Conservation (phyloP, 257 asterid species). For the Capsicum baccatum region DNA sequence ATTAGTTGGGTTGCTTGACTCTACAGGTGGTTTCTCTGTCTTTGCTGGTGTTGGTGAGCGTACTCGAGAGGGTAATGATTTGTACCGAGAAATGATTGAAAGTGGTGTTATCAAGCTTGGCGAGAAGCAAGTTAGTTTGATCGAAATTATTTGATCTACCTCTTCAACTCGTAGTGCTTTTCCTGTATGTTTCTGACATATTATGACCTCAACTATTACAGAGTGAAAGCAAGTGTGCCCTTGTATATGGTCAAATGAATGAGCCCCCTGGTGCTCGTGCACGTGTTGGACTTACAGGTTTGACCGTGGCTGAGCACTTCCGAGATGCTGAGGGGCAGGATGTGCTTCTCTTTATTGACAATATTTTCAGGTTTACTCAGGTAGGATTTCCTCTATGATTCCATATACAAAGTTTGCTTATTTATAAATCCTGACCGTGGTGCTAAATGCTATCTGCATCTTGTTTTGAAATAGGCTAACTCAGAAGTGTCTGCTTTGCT, state of each 20-base stretch:
- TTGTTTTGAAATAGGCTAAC: slow-evolving; percentile 68
- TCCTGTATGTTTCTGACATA: not conserved
- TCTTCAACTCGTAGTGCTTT: not conserved
- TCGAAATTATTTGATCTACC: not conserved
- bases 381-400: slow-evolving; percentile 41
- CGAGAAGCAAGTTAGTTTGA: slow-evolving; percentile 75
- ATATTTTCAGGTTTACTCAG: slow-evolving; percentile 97
- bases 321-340: slow-evolving; percentile 99
- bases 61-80: slow-evolving; percentile 97
- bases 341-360: slow-evolving; percentile 98
- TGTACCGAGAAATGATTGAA: slow-evolving; percentile 98
- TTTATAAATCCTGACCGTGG: not conserved
- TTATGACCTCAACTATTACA: slow-evolving; percentile 33
- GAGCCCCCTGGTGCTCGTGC: slow-evolving; percentile 99
- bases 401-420: not conserved
- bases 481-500: slow-evolving; percentile 99
- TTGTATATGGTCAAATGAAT: slow-evolving; percentile 98
- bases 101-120: slow-evolving; percentile 99
- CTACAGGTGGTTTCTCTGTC: slow-evolving; percentile 95
- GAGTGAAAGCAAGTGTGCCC: slow-evolving; percentile 98
- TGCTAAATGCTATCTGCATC: not conserved
- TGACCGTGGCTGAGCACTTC: slow-evolving; percentile 98
- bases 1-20: slow-evolving; percentile 14
- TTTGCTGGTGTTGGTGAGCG: slow-evolving; percentile 99
- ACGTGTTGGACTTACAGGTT: slow-evolving; percentile 97